Evolutionary conservation across 495 filamentous ascomycete species (phyloP).

Genomic region (Penicillium soppii): DNA sequence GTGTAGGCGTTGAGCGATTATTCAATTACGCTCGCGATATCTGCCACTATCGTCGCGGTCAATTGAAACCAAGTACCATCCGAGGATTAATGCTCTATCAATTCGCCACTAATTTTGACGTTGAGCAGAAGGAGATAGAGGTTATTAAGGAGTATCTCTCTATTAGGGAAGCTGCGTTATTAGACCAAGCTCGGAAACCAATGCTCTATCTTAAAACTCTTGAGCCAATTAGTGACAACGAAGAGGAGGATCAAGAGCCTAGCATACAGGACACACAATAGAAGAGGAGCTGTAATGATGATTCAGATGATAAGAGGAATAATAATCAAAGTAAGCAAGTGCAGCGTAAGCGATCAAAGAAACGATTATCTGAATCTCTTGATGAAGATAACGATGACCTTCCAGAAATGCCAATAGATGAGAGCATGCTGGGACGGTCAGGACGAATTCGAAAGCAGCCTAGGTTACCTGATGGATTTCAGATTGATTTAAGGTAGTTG

Average conservation of each 20-base stretch:
- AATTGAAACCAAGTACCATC: neutral
- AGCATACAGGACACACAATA: neutral
- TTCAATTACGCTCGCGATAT: slow-evolving; percentile 7
- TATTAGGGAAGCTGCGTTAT: too few relatives aligned
- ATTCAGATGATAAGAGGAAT: too few relatives aligned
- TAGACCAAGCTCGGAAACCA: neutral
- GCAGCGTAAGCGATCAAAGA: too few relatives aligned
- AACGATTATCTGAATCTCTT: too few relatives aligned
- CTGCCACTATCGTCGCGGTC: neutral
- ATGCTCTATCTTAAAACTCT: neutral
- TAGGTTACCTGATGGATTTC: too few relatives aligned
- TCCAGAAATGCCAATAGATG: too few relatives aligned
- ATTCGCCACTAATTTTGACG: neutral
- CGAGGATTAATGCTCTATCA: neutral
- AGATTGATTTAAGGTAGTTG: too few relatives aligned
- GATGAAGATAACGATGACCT: too few relatives aligned
- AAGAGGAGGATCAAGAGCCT: neutral
- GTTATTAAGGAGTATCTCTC: neutral
- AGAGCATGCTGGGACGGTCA: too few relatives aligned
- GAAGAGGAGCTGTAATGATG: neutral
- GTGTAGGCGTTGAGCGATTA: slow-evolving; percentile 4
- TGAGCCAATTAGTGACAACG: neutral
- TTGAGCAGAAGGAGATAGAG: neutral
- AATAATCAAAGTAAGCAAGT: too few relatives aligned
- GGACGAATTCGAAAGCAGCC: too few relatives aligned